Percentiles rank a stretch among this genome's conserved stretches.
phyloP scores from a whole-genome alignment of 805 yeast genomes.

The Myxozyma kluyveri region DNA sequence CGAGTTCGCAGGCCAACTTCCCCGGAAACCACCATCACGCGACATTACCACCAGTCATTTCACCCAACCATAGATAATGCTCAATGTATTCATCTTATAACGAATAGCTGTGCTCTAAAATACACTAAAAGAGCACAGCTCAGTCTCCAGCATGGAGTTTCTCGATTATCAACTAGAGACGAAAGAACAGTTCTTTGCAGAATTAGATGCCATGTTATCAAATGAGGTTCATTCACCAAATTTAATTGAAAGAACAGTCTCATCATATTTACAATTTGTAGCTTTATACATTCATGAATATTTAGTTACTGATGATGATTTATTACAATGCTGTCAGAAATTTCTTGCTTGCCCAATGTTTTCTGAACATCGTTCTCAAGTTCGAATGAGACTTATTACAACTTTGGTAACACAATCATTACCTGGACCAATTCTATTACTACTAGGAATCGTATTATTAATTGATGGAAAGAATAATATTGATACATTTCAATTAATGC shows the following conservation, averaged over 20 bases:
- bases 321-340: slow-evolving; percentile 47
- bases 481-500: slow-evolving; percentile 45
- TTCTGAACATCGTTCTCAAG: slow-evolving; percentile 51
- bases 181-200: slow-evolving; percentile 43
- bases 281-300: slow-evolving; percentile 34
- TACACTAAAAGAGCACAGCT: too few species aligned
- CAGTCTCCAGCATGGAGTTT: slow-evolving; percentile 33
- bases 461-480: slow-evolving; percentile 47
- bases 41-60: too few species aligned
- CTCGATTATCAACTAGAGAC: slow-evolving; percentile 35
- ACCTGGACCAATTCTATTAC: slow-evolving; percentile 38
- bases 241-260: slow-evolving; percentile 32
- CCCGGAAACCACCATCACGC: too few species aligned
- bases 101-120: too few species aligned
- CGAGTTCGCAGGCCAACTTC: too few species aligned
- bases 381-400: slow-evolving; percentile 40
- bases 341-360: slow-evolving; percentile 50
- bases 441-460: slow-evolving; percentile 46
- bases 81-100: too few species aligned
- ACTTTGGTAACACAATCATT: slow-evolving; percentile 33
- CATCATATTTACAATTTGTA: slow-evolving; percentile 33
- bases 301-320: slow-evolving; percentile 38
- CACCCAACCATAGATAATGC: too few species aligned
- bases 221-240: slow-evolving; percentile 45
- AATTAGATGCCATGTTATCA: slow-evolving; percentile 52